These are phyloP conservation scores for Arachnopeziza araneosa DNA, from an alignment of 2,329 filamentous ascomycete species.

Conservation along the genomic window DNA sequence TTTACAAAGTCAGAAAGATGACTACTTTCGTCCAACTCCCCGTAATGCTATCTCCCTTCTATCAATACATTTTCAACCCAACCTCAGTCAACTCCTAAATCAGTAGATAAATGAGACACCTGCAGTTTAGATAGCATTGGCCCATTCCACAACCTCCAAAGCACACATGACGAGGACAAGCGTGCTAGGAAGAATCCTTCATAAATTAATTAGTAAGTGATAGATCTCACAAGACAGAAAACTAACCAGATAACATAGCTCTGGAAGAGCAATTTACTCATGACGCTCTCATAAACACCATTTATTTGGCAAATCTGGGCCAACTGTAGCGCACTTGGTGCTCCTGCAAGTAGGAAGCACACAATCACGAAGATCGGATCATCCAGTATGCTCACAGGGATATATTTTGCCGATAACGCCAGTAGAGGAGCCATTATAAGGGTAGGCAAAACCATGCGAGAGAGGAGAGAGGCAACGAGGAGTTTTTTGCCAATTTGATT, in stretches of 20 bases:
- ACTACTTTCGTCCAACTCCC: constrained; percentile 1
- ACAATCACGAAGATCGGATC: constrained; percentile 98
- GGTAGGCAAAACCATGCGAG: constrained; percentile 88
- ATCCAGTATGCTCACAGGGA: constrained; percentile 89
- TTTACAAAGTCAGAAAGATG: not conserved
- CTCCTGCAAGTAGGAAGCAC: constrained; percentile 91
- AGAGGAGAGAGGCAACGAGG: constrained; percentile 77
- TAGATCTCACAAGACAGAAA: not conserved
- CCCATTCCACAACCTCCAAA: constrained; percentile 90
- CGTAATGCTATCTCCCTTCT: not conserved
- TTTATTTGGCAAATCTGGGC: constrained; percentile 99
- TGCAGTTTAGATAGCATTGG: constrained; percentile 29
- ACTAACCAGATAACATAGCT: constrained; percentile 90
- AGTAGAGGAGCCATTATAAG: constrained; percentile 88
- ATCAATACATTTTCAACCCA: not conserved
- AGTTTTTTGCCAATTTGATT: constrained; percentile 64
- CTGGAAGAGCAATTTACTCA: constrained; percentile 90
- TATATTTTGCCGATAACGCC: constrained; percentile 80
- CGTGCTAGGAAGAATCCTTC: constrained; percentile 83
- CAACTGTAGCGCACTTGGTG: constrained; percentile 86
- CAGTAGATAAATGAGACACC: not conserved
- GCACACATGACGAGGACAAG: constrained; percentile 86
- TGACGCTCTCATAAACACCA: constrained; percentile 88
- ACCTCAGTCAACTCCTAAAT: no score
- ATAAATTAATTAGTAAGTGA: constrained; percentile 5